Percentiles rank a stretch among this genome's conserved stretches.
These are phyloP conservation scores for Albophoma yamanashiensis DNA, from an alignment of 2,329 filamentous ascomycete species.

Conservation along the genomic window DNA sequence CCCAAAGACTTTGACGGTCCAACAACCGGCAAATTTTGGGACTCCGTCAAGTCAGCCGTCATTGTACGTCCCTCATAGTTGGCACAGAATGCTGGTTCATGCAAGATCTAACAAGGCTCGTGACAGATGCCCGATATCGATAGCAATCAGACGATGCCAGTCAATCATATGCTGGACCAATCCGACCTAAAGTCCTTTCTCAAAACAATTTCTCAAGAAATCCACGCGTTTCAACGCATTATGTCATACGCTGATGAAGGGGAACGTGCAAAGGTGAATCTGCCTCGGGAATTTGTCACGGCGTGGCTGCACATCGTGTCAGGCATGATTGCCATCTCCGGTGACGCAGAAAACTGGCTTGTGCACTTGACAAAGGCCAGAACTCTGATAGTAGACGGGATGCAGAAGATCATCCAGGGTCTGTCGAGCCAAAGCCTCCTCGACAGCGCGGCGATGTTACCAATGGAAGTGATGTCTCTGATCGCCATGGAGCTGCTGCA, in stretches of 20 bases:
- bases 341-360: slow-evolving; percentile 12
- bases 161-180: not conserved
- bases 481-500: slow-evolving; percentile 25
- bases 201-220: slow-evolving; percentile 11
- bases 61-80: slow-evolving; percentile 10
- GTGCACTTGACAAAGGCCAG: slow-evolving; percentile 18
- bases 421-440: slow-evolving; percentile 21
- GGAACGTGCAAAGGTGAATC: slow-evolving; percentile 17
- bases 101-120: not conserved
- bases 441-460: slow-evolving; percentile 26
- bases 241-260: slow-evolving; percentile 14
- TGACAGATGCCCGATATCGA: slow-evolving; percentile 6
- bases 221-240: slow-evolving; percentile 17
- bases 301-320: slow-evolving; percentile 32
- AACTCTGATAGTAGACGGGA: slow-evolving; percentile 21
- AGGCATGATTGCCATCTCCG: slow-evolving; percentile 18
- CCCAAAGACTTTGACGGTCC: slow-evolving; percentile 23
- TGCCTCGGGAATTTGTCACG: slow-evolving; percentile 24
- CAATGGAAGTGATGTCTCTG: slow-evolving; percentile 30
- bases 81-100: not conserved
- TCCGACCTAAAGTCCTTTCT: slow-evolving; percentile 7
- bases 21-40: slow-evolving; percentile 32
- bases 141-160: slow-evolving; percentile 1
- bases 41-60: slow-evolving; percentile 21
- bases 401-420: slow-evolving; percentile 23